Evolutionary conservation across 495 filamentous ascomycete genomes (phyloP), one percentile per base, ranked within the genome.

Genomic region (Penicillium lagena): DNA sequence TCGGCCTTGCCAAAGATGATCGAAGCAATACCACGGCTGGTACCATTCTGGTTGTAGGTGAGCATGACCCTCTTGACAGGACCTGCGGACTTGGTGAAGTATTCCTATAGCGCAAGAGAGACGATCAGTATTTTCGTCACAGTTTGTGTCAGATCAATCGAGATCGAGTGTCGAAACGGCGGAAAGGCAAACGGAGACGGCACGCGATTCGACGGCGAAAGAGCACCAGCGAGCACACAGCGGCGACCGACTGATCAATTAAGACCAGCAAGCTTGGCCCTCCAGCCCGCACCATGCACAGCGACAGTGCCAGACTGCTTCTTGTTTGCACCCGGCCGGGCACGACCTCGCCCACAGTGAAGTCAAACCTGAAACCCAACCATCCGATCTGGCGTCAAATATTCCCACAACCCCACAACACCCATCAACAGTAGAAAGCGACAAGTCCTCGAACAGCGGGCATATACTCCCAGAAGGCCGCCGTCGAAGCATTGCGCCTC

Each of bases 31-130:
- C 93, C 93, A 63, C 89, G 87, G 77, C 90, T 96, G 29, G 76
- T 77, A 39, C 93, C 90, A 58, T 88, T 89, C 35, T 90, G 87
- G 56, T 90, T 91, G 66, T 97, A 97, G 29, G 86, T 89, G 55
- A 98, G 76, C 59, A 87, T 80, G 39, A 87, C 86, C 66, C 77
- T 80, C 77, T 89, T 96, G 66, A 96, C 85, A 40, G 87, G 83
- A 36, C 91, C 94, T 70, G 94, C 78, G 57, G 86, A 83, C 63
- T 87, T 85, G 58, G 72, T 64, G 70, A 98, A 96, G 68, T 96
- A 98, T 72, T 97, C 93, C 93, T 98, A 91, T 71, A 71, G 54
- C 59, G 55, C 48, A 51, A 53, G 29, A 52, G 47, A 56, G 35
- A 55, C 36, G 52, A 74, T 74, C 49, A 74, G 71, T 70, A 72